Evolutionary conservation across 2,329 filamentous ascomycete species (phyloP).

Genomic region (Didymella exigua): DNA sequence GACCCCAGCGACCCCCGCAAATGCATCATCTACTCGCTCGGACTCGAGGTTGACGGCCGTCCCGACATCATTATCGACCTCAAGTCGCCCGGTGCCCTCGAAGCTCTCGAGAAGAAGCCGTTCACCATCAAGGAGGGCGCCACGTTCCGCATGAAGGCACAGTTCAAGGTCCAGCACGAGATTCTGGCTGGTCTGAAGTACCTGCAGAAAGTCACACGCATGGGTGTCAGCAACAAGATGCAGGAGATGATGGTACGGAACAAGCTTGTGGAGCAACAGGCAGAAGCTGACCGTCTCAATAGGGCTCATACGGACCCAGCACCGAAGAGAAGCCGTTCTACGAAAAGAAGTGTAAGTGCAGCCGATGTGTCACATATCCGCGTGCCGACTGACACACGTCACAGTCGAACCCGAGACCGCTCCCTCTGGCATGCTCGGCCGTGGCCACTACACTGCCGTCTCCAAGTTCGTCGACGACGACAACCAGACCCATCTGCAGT

Average conservation of each 20-base stretch:
- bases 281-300: constrained; percentile 20
- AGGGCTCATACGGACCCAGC: constrained; percentile 93
- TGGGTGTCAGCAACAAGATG: constrained; percentile 87
- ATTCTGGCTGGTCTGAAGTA: constrained; percentile 96
- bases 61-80: constrained; percentile 88
- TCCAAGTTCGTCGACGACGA: constrained; percentile 97
- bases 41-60: constrained; percentile 83
- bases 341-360: constrained; percentile 82
- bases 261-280: neutral
- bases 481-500: constrained; percentile 84
- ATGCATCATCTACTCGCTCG: constrained; percentile 90
- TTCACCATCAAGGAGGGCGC: constrained; percentile 98
- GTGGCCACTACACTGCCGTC: constrained; percentile 86
- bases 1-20: constrained; percentile 77
- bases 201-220: constrained; percentile 89
- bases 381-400: constrained; percentile 13
- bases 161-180: constrained; percentile 96
- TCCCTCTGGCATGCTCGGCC: constrained; percentile 85
- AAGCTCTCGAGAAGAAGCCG: constrained; percentile 83
- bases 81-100: constrained; percentile 72
- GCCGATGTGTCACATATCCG: neutral
- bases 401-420: constrained; percentile 90
- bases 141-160: constrained; percentile 91
- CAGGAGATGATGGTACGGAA: constrained; percentile 91
- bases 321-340: constrained; percentile 85